Percentiles rank a stretch among this genome's conserved stretches.
phyloP scores from a whole-genome alignment of 2,329 filamentous ascomycete genomes.

The Chrysoporthe deuterocubensis region DNA sequence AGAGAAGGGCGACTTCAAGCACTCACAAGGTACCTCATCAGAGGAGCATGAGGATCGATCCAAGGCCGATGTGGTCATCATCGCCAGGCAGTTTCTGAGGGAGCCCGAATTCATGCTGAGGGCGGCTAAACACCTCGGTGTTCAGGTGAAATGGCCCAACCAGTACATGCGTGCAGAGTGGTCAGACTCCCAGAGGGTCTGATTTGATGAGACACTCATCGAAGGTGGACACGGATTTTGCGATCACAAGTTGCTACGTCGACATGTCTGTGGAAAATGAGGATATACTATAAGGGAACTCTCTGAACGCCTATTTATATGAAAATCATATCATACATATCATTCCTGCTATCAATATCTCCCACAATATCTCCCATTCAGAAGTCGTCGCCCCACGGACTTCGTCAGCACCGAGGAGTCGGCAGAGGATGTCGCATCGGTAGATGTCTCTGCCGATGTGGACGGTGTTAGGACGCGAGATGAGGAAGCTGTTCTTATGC shows the following conservation, averaged over 20 bases:
- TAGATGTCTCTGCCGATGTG: no score
- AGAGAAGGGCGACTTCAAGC: conserved; percentile 31
- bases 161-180: conserved; percentile 57
- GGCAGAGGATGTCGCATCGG: no score
- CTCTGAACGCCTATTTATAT: no score
- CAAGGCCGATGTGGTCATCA: conserved; percentile 71
- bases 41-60: conserved; percentile 46
- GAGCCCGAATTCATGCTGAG: conserved; percentile 79
- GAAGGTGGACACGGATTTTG: neutral
- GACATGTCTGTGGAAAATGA: neutral
- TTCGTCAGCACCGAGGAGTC: no score
- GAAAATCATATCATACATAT: no score
- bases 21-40: conserved; percentile 37
- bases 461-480: no score
- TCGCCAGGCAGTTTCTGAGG: conserved; percentile 78
- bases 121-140: conserved; percentile 72
- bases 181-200: conserved; percentile 28
- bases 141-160: conserved; percentile 72
- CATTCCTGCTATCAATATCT: no score
- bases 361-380: no score
- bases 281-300: neutral
- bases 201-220: neutral
- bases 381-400: no score
- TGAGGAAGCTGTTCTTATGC: no score
- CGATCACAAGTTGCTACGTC: no score